Conservation (phyloP, 2,329 filamentous ascomycete species). For the Aspergillus puulaauensis region DNA sequence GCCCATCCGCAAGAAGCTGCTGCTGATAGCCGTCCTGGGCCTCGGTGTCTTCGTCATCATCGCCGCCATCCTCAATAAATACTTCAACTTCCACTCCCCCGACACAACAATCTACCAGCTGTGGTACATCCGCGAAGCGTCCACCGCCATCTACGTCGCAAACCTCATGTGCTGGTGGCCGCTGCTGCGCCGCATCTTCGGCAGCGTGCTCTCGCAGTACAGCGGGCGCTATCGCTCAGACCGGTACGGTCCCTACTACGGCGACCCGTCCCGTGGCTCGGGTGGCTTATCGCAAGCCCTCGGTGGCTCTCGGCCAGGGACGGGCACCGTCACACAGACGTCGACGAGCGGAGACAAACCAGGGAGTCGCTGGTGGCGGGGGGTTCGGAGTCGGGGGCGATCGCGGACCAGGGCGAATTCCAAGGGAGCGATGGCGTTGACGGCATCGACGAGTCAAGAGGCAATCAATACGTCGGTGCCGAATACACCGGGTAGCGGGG, state of each 20-base stretch:
- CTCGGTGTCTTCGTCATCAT: slow-evolving; percentile 37
- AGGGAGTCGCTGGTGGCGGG: background rate
- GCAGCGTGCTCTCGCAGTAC: slow-evolving; percentile 9
- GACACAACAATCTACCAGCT: slow-evolving; percentile 40
- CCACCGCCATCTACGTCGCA: slow-evolving; percentile 47
- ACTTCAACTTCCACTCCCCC: slow-evolving; percentile 41
- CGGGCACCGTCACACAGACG: background rate
- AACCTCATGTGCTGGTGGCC: slow-evolving; percentile 43
- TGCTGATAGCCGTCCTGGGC: slow-evolving; percentile 37
- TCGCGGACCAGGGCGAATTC: too few relatives aligned
- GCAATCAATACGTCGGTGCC: background rate
- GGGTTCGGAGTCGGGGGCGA: too few relatives aligned
- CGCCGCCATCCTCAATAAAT: slow-evolving; percentile 49
- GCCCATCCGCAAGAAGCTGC: slow-evolving; percentile 33
- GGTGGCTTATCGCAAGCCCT: background rate
- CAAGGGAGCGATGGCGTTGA: background rate
- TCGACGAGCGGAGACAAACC: background rate
- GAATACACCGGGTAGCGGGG: background rate
- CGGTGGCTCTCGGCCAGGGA: background rate
- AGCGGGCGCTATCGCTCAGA: slow-evolving; percentile 27
- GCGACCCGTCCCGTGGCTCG: background rate
- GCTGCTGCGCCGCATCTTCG: slow-evolving; percentile 28
- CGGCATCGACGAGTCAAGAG: background rate
- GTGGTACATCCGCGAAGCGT: slow-evolving; percentile 46
- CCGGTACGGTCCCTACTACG: background rate